Evolutionary conservation across 805 yeast genomes (phyloP).

Genomic region (Ogataea trehalophila): DNA sequence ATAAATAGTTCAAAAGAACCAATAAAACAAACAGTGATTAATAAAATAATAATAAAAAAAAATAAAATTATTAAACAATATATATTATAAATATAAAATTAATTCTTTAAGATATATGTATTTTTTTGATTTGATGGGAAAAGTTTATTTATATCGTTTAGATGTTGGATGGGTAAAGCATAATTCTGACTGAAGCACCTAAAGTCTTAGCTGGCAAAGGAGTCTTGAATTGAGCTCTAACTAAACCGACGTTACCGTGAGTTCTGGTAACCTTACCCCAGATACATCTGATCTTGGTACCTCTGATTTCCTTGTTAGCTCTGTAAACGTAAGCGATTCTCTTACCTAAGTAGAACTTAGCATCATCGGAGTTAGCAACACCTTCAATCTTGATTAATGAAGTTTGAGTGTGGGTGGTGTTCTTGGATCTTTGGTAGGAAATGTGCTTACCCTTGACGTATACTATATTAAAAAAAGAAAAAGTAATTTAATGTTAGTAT

Average conservation of each 20-base stretch:
- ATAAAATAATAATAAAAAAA: constrained; percentile 4
- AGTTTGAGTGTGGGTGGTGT: constrained; percentile 95
- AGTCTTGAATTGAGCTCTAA: constrained; percentile 98
- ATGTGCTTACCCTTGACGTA: constrained; percentile 99
- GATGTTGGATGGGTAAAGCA: constrained; percentile 99
- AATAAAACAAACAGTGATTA: not conserved
- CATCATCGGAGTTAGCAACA: constrained; percentile 86
- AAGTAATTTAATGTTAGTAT: constrained; percentile 19
- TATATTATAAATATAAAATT: constrained; percentile 4
- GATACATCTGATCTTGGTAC: constrained; percentile 98
- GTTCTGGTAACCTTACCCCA: constrained; percentile 99
- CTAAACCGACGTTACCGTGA: constrained; percentile 98
- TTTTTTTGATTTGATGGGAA: not conserved
- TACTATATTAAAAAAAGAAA: constrained; percentile 42
- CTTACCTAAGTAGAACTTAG: constrained; percentile 99
- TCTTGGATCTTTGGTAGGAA: constrained; percentile 99
- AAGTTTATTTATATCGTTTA: constrained; percentile 38
- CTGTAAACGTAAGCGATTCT: constrained; percentile 99
- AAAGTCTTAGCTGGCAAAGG: constrained; percentile 99
- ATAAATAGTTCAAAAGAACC: not conserved
- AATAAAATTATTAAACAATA: constrained; percentile 1
- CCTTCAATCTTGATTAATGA: constrained; percentile 97
- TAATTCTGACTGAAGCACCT: constrained; percentile 99
- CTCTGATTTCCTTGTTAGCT: constrained; percentile 96
- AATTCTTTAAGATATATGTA: constrained; percentile 4